These are phyloP conservation scores for Cryptosporidium bovis DNA, from an alignment of 169 alveolate species.

Conservation along the genomic window DNA sequence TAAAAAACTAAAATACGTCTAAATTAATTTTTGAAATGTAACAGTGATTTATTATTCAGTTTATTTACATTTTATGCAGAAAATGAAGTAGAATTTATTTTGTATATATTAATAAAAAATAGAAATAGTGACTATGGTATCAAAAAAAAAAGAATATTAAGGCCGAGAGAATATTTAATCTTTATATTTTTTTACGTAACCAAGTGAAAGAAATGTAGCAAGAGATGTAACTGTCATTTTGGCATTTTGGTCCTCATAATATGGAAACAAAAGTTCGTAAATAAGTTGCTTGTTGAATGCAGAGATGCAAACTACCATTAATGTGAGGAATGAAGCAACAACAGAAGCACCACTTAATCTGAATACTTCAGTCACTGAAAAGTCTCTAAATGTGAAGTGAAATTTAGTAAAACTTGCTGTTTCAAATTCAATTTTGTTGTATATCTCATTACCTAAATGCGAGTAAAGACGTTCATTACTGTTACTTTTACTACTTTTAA, in stretches of 20 bases:
- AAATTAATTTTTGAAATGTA: too few species aligned
- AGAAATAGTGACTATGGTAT: not conserved
- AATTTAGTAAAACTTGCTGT: slow-evolving; percentile 38
- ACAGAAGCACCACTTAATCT: slow-evolving; percentile 69
- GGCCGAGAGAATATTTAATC: not conserved
- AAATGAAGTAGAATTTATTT: too few species aligned
- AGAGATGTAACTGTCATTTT: slow-evolving; percentile 40
- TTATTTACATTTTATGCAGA: too few species aligned
- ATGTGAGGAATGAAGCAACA: slow-evolving; percentile 59
- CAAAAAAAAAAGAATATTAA: not conserved
- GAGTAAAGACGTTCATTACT: not conserved
- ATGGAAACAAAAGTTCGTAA: slow-evolving; percentile 61
- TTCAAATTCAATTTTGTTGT: not conserved
- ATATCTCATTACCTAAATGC: not conserved
- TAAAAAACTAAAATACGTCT: not conserved
- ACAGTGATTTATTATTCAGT: too few species aligned
- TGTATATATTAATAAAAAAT: too few species aligned
- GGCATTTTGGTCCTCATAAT: slow-evolving; percentile 54
- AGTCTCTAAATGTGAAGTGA: slow-evolving; percentile 51
- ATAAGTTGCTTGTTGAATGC: slow-evolving; percentile 69
- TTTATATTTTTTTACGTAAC: slow-evolving; percentile 30
- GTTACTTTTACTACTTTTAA: not conserved
- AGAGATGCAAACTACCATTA: slow-evolving; percentile 49
- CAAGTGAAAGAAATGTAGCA: slow-evolving; percentile 63
- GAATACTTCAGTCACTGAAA: slow-evolving; percentile 64